Base-by-base conservation (phyloP, 1,284 basidiomycete genomes). In the Coniophora puteana region DNA sequence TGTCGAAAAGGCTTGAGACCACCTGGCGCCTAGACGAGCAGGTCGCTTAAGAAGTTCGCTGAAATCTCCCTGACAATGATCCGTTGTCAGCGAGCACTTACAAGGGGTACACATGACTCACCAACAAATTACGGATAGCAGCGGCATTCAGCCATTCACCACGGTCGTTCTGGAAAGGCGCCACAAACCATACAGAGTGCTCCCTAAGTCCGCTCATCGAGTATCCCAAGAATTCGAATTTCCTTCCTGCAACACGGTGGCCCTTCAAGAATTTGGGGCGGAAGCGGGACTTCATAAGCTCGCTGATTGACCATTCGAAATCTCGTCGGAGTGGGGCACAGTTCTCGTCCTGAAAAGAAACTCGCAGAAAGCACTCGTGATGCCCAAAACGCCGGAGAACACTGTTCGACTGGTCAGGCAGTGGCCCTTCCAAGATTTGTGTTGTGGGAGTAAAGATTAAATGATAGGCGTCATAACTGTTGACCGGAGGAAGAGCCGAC, bases 1-100 rank as follows among this genome's bases (percentile, higher is more conserved):
- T 1, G 83, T 72, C 1, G 83, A 86, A 55, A 88, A 87, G 0
- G 80, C 81, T 53, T 83, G 82, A 3, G 81, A 80, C 22, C 88
- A 68, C 13, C 84, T 67, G 7, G 85, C 84, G 4, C 75, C 83
- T 57, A 81, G 86, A 32, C 82, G 70, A 20, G 83, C 83, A 3
- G 84, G 83, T 46, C 78, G 83, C 36, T 61, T 62, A n/a, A 73
- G 73, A 1, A 76, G 61, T 23, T 66, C 54, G 5, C 67, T 57
- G 49, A 84, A 83, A 18, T 60, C 66, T 2, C 83, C 83, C 68
- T 65, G 5, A 51, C 42, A 29, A 79, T 77, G 47, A 86, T 82
- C 6, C 49, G 58, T 7, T 50, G 39, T n/a, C n/a, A n/a, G n/a
- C n/a, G n/a, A n/a, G n/a, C n/a, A n/a, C n/a, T n/a, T n/a, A n/a